Base-by-base conservation (phyloP, 176 grass and related monocot species). In the Neostapfia colusana region DNA sequence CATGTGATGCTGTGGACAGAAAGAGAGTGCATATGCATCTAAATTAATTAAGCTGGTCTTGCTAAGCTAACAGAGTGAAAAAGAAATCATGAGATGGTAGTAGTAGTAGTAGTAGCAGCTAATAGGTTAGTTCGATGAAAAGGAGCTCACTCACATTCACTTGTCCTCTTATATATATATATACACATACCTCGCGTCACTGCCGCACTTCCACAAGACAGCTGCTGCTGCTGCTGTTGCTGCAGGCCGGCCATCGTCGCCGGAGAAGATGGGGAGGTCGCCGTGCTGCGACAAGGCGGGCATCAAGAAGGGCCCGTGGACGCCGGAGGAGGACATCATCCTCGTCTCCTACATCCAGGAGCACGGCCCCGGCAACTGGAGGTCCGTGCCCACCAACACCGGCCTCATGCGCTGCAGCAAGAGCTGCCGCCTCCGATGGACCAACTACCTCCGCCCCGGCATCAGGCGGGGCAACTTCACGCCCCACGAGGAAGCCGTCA, bases 331-430 rank as follows among this genome's bases (percentile, higher is more conserved):
- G 73, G 91, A 93, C 79, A 90, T 93, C 70, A 90, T 93, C 77
- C 89, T 93, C 44, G 88, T 93, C 31, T 93, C 91, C 63, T 93
- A 93, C 78, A 84, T 93, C 75, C 91, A 93, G 81, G 91, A 93
- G 65, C 75, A 93, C 71, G 91, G 91, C 7, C 85, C 91, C 7
- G 91, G 91, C 28, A 93, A 93, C 80, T 93, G 91, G 91, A 82
- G 85, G 71, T 80, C 91, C 10, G 91, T 93, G 38, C 88, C 91
- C 63, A 85, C 81, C 81, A 90, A 90, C 74, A 93, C 91, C 45
- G 91, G 91, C 5, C 77, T 93, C 38, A 90, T 93, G 91, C 81
- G 91, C 58, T 93, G 91, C 44, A 93, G 91, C 78, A 93, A 93
- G 85, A 93, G 91, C 83, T 93, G 88, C 77, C 83, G 91, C 65